Conservation (phyloP, 345 rosid species). For the Brassica rapa region DNA sequence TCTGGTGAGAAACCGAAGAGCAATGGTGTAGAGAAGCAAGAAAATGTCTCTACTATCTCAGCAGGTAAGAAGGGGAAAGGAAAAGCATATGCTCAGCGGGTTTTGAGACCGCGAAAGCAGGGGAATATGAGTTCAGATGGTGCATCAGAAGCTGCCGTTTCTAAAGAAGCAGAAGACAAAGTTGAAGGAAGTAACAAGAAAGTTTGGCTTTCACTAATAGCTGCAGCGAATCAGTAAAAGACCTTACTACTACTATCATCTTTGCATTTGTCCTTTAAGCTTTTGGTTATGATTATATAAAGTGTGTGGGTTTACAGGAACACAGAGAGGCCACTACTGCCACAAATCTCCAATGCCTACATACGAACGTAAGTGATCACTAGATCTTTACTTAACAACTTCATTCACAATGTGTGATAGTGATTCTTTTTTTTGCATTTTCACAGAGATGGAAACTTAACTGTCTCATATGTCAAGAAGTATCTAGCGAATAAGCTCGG, state of each 20-base stretch:
- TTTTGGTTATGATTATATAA: neutral
- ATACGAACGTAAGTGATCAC: slow-evolving; percentile 12
- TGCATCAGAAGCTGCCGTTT: neutral
- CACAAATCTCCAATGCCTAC: neutral
- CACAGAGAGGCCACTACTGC: neutral
- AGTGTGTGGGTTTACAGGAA: slow-evolving; percentile 13
- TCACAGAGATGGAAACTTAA: slow-evolving; percentile 10
- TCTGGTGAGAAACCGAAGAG: slow-evolving; percentile 5
- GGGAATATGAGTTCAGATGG: neutral
- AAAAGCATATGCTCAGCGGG: slow-evolving; percentile 3
- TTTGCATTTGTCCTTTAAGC: neutral
- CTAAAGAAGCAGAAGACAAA: neutral
- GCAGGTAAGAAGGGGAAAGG: neutral
- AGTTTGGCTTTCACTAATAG: slow-evolving; percentile 22
- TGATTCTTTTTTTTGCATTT: slow-evolving; percentile 5
- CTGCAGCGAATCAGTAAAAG: slow-evolving; percentile 20
- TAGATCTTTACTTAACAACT: neutral
- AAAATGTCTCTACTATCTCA: neutral
- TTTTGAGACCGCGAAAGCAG: neutral
- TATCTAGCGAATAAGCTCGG: slow-evolving; percentile 5
- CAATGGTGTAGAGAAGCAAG: neutral
- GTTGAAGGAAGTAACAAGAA: neutral
- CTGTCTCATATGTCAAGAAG: slow-evolving; percentile 23
- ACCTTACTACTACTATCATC: neutral
- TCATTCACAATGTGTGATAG: neutral